phyloP scores from a whole-genome alignment of 345 rosid genomes.

The Melastoma malabathricum region DNA sequence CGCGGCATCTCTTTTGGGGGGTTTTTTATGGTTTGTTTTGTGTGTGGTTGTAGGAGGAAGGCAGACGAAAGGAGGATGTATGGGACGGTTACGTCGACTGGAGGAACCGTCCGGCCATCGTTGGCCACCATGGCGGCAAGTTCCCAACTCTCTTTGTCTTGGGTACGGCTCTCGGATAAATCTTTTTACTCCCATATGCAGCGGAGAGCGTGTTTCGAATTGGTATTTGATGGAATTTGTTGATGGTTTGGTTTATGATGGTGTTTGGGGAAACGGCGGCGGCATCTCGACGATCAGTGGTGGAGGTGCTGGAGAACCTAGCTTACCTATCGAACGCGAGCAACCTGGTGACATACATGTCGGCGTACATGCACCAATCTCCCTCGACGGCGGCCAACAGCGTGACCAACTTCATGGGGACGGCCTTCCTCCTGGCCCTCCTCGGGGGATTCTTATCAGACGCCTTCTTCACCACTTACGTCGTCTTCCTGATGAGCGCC shows the following conservation, averaged over 20 bases:
- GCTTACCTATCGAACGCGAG: conserved; percentile 73
- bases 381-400: conserved; percentile 62
- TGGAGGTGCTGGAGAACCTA: conserved; percentile 83
- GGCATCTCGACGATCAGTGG: conserved; percentile 23
- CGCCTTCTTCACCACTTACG: conserved; percentile 30
- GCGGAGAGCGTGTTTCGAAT: not conserved
- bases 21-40: too few relatives aligned
- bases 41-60: too few relatives aligned
- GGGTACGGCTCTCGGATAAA: conserved; percentile 22
- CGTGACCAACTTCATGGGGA: conserved; percentile 81
- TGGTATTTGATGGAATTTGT: not conserved
- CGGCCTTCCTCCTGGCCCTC: conserved; percentile 71
- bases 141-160: conserved; percentile 56
- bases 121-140: conserved; percentile 55
- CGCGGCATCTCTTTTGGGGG: too few relatives aligned
- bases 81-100: conserved; percentile 88
- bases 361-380: conserved; percentile 62
- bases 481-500: conserved; percentile 16
- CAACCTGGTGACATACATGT: conserved; percentile 64
- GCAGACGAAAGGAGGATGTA: not conserved
- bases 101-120: conserved; percentile 45
- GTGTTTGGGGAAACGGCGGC: not conserved
- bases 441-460: conserved; percentile 84
- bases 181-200: not conserved
- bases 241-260: not conserved